Percentiles rank a stretch among this genome's conserved stretches.
Evolutionary conservation across 2,329 filamentous ascomycete genomes (phyloP).

Genomic region (Apiospora pterosperma): DNA sequence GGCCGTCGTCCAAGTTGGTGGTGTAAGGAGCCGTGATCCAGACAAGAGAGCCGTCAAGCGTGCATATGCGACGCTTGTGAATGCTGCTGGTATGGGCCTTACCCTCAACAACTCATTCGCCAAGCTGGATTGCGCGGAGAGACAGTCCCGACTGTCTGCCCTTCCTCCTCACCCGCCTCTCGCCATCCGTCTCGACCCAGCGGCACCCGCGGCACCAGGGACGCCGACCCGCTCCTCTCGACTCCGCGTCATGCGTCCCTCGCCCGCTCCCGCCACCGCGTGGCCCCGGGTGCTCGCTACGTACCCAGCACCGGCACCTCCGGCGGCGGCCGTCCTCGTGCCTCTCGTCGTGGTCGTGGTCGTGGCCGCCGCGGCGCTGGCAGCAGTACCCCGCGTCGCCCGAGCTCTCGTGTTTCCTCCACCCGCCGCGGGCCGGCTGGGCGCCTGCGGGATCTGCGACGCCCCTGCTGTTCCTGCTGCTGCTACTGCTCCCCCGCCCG

Average conservation of each 20-base stretch:
- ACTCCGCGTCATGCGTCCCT: slow-evolving; percentile 24
- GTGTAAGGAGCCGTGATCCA: background rate
- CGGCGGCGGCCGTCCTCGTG: slow-evolving; percentile 8
- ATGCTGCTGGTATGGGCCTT: background rate
- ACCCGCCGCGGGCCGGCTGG: background rate
- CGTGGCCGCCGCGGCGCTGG: slow-evolving; percentile 7
- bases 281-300: background rate
- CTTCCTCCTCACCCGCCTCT: slow-evolving; percentile 5
- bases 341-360: slow-evolving; percentile 17
- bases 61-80: background rate
- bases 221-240: slow-evolving; percentile 26
- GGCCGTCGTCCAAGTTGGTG: background rate
- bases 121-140: background rate
- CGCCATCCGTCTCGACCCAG: background rate
- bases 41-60: background rate
- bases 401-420: background rate
- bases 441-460: background rate
- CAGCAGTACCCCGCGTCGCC: background rate
- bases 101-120: background rate
- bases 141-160: slow-evolving; percentile 9
- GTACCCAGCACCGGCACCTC: background rate
- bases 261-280: slow-evolving; percentile 6
- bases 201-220: background rate
- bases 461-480: background rate
- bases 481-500: background rate